Base-by-base conservation (phyloP, 2,329 filamentous ascomycete species). In the Cordyceps farinosa region DNA sequence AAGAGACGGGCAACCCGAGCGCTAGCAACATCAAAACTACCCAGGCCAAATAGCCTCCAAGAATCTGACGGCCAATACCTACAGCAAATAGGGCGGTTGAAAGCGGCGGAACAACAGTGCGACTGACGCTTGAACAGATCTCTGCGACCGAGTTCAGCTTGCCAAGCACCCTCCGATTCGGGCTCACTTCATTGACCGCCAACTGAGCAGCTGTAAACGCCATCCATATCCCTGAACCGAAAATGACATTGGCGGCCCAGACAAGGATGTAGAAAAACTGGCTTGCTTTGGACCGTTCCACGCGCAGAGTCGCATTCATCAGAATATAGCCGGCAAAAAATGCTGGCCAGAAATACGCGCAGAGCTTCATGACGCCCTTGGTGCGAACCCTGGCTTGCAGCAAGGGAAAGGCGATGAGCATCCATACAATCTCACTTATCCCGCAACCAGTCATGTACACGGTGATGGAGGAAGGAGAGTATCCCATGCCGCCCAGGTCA, bases 301-400 rank as follows among this genome's bases (percentile, higher is more conserved):
- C 53, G 13, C 75, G 70, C 3, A 76, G 67, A 2, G 76, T 65
- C 2, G 82, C 78, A 50, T 89, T 79, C 9, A 92, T 71, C 3
- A 81, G 32, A 69, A 88, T 87, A 64, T 83, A 79, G 0, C 85
- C 61, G 1, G 73, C 70, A 70, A 92, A 87, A 70, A 90, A 87
- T 53, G 87, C 69, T 0, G 90, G 89, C 77, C 89, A 92, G 7
- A 65, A 66, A 8, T 66, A 56, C 17, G 70, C 72, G 71, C 88
- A 90, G 8, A 77, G 67, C 5, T 82, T 80, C 65, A 94, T 76
- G 0, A 93, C 78, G 4, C 81, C 83, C 30, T 86, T 87, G 5
- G 90, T 92, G 7, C 89, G 89, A 22, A 87, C 73, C 29, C 83
- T 83, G 45, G 75, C 78, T 70, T 94, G 90, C 1, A 93, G 73